phyloP scores from a whole-genome alignment of 148 eudicot genomes.

The Diospyros lotus region DNA sequence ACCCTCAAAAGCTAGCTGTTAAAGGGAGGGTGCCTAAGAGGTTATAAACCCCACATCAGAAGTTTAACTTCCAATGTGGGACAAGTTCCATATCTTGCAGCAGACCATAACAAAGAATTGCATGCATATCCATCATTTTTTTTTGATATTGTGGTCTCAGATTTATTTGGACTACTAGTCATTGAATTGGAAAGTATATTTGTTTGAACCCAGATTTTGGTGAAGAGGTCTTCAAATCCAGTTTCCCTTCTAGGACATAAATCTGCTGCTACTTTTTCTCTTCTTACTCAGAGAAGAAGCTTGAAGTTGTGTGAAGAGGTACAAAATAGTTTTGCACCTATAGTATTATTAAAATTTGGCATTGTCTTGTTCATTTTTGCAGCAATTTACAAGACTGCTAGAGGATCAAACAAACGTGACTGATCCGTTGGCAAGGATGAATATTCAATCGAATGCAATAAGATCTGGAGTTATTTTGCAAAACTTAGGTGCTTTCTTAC shows the following conservation, averaged over 20 bases:
- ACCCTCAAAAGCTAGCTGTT: no score
- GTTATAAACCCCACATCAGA: no score
- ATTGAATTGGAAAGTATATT: background rate
- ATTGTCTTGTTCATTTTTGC: slow-evolving; percentile 13
- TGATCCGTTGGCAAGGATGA: slow-evolving; percentile 30
- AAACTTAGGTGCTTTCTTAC: slow-evolving; percentile 47
- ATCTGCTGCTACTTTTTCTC: background rate
- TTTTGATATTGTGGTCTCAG: background rate
- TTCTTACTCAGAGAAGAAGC: background rate
- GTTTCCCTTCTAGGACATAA: no score
- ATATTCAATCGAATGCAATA: slow-evolving; percentile 36
- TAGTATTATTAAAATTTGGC: background rate
- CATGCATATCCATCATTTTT: background rate
- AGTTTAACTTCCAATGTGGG: no score
- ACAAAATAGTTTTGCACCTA: background rate
- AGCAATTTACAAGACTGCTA: slow-evolving; percentile 45
- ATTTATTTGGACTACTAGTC: background rate
- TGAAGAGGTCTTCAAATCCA: no score
- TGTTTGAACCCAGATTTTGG: background rate
- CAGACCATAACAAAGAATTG: no score
- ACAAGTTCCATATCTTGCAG: no score
- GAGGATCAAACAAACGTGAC: slow-evolving; percentile 31
- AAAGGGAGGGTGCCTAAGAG: no score
- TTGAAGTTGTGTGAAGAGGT: background rate
- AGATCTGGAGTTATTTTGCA: slow-evolving; percentile 45